Percentiles rank a stretch among this genome's conserved stretches.
Evolutionary conservation across 345 rosid species (phyloP).

Genomic region (Adansonia digitata): DNA sequence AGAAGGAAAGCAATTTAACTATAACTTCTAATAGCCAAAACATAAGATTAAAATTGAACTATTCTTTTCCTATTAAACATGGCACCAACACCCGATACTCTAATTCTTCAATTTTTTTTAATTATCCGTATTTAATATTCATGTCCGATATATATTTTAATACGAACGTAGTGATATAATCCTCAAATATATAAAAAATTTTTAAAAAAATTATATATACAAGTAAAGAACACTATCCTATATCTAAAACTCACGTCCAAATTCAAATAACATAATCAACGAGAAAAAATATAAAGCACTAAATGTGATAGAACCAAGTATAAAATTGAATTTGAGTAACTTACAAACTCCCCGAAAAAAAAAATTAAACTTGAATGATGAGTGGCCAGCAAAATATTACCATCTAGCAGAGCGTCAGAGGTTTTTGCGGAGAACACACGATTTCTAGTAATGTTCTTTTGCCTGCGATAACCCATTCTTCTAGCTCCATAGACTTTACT

Average conservation of each 20-base stretch:
- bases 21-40: not conserved
- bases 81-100: not conserved
- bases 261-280: no score
- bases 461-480: constrained; percentile 43
- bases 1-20: no score
- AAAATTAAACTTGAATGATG: not conserved
- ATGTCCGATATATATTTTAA: not conserved
- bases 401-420: constrained; percentile 45
- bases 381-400: constrained; percentile 28
- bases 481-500: constrained; percentile 30
- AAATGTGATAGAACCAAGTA: not conserved
- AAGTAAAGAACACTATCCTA: no score
- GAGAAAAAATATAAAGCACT: no score
- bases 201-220: no score
- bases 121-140: no score
- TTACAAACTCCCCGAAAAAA: not conserved
- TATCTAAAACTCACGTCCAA: no score
- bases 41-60: not conserved
- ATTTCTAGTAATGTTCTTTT: constrained; percentile 37
- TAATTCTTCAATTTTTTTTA: no score
- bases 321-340: not conserved
- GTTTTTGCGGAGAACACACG: constrained; percentile 58
- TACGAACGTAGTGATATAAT: no score
- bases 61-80: not conserved
- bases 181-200: no score